phyloP scores from a whole-genome alignment of 106 monocot species.

The Acorus gramineus region DNA sequence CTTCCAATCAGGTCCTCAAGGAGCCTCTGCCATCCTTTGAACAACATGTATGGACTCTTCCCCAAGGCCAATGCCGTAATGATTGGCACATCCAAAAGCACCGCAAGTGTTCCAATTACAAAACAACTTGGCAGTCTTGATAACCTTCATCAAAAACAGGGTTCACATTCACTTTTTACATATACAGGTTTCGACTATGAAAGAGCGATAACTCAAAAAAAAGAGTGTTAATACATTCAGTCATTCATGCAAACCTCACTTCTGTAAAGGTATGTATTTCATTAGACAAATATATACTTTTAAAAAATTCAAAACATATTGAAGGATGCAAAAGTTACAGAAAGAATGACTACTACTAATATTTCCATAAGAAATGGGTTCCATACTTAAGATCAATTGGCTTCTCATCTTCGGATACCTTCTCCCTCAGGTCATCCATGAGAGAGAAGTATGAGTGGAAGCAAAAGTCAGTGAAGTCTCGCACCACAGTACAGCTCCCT shows the following conservation, averaged over 20 bases:
- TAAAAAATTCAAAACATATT: too few species aligned
- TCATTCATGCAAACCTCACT: not conserved
- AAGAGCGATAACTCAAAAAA: too few species aligned
- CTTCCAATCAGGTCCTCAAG: slow-evolving; percentile 64
- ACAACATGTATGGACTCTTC: slow-evolving; percentile 83
- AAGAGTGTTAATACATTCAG: not conserved
- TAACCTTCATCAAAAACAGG: slow-evolving; percentile 30
- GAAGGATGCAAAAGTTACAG: too few species aligned
- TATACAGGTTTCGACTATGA: too few species aligned
- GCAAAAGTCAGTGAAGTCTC: slow-evolving; percentile 71
- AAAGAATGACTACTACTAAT: too few species aligned
- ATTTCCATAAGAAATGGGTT: not conserved
- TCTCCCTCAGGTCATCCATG: slow-evolving; percentile 72
- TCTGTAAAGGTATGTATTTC: too few species aligned
- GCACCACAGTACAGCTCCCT: slow-evolving; percentile 62
- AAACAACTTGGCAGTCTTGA: slow-evolving; percentile 44
- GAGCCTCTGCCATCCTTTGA: slow-evolving; percentile 72
- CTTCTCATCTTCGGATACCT: slow-evolving; percentile 27
- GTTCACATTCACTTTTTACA: too few species aligned
- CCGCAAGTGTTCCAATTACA: slow-evolving; percentile 42
- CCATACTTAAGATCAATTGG: slow-evolving; percentile 59
- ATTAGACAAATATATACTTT: too few species aligned
- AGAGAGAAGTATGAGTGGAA: slow-evolving; percentile 81
- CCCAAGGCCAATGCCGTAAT: slow-evolving; percentile 44
- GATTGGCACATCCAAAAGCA: slow-evolving; percentile 44